Conservation (phyloP, 2,329 filamentous ascomycete species). For the Colletotrichum sp. region DNA sequence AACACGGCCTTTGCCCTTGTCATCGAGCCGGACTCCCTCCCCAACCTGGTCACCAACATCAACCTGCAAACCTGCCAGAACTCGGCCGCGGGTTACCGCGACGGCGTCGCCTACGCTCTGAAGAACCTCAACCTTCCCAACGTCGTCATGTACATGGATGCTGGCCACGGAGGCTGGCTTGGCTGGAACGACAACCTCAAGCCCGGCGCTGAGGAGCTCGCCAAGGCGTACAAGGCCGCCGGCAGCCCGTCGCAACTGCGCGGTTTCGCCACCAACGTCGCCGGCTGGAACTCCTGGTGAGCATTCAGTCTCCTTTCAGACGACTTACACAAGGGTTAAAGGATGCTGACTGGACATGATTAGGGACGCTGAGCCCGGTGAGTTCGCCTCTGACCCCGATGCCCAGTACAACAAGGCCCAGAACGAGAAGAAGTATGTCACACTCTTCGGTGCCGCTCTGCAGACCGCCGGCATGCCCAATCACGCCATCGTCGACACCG, state of each 20-base stretch:
- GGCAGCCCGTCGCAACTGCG: conserved; percentile 42
- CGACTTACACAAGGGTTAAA: background rate
- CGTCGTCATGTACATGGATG: conserved; percentile 68
- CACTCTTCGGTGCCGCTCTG: conserved; percentile 42
- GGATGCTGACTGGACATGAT: background rate
- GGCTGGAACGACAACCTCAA: conserved; percentile 65
- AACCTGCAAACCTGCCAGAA: conserved; percentile 58
- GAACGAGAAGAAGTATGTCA: conserved; percentile 48
- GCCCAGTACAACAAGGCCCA: conserved; percentile 45
- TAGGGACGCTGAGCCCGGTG: conserved; percentile 36
- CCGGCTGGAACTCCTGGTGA: conserved; percentile 45
- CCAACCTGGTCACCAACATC: conserved; percentile 67
- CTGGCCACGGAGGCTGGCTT: conserved; percentile 68
- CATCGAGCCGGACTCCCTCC: conserved; percentile 67
- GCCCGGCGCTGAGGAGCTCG: conserved; percentile 41
- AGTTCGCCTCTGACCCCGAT: conserved; percentile 46
- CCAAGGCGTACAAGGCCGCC: conserved; percentile 40
- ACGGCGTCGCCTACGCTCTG: conserved; percentile 61
- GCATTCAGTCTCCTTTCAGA: background rate
- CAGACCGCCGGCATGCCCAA: conserved; percentile 44
- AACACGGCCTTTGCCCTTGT: conserved; percentile 48
- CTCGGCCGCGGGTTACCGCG: conserved; percentile 59
- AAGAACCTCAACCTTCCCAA: conserved; percentile 63
- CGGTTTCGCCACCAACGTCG: conserved; percentile 43
- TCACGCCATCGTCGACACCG: conserved; percentile 47